Conservation (phyloP, 1,139 yeast species). For the Candida neerlandica region DNA sequence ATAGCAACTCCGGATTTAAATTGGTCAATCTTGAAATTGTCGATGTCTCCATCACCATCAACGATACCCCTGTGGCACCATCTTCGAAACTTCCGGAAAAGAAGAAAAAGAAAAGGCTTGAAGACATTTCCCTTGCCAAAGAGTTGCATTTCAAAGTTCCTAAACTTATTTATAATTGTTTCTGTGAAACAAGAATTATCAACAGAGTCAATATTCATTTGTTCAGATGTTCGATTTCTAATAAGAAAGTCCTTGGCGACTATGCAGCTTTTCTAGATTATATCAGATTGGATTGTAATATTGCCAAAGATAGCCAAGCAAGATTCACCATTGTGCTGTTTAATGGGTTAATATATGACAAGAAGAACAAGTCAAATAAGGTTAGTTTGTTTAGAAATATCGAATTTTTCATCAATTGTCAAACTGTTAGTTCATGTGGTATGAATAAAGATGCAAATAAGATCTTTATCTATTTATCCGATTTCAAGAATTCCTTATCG, state of each 20-base stretch:
- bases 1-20: constrained; percentile 31
- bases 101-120: not conserved
- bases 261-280: constrained; percentile 30
- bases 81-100: not conserved
- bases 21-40: constrained; percentile 32
- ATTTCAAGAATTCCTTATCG: constrained; percentile 24
- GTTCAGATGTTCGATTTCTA: constrained; percentile 25
- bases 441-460: constrained; percentile 16
- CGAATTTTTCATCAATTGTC: constrained; percentile 31
- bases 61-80: not conserved
- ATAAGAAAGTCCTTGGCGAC: constrained; percentile 21
- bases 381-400: constrained; percentile 31
- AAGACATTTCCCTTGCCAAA: constrained; percentile 11
- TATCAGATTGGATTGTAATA: constrained; percentile 29
- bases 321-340: constrained; percentile 28
- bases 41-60: constrained; percentile 25
- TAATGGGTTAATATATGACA: constrained; percentile 33
- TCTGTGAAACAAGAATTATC: constrained; percentile 24
- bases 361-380: constrained; percentile 17
- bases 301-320: constrained; percentile 23
- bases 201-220: constrained; percentile 38
- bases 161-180: constrained; percentile 17
- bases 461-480: constrained; percentile 17
- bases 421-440: constrained; percentile 27
- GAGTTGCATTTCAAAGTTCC: constrained; percentile 15